Base-by-base conservation (phyloP, 768 basidiomycete species). In the Pleurotus cornucopiae region DNA sequence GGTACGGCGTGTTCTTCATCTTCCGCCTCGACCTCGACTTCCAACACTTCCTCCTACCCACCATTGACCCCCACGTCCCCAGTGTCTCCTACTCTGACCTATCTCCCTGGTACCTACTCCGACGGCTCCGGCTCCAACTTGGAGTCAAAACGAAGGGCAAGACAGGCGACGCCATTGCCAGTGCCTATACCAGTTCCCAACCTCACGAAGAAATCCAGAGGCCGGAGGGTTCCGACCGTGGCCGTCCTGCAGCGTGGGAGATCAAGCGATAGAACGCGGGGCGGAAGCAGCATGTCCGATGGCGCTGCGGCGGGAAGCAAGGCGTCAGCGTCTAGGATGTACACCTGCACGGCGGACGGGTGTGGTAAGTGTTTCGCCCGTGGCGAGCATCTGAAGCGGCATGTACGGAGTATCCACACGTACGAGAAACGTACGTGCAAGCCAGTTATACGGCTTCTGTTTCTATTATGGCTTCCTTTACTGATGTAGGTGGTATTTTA, bases 321-420 rank as follows among this genome's bases (percentile, higher is more conserved):
- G 65, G 66, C 48, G 70, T 63, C 65, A 66, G 69, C 62, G 71
- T 66, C 66, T 64, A 76, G 84, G 58, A 76, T 82, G 62, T 91
- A 91, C 67, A 74, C 82, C 47, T 94, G 92, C 74, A 80, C 81
- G 57, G 91, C 94, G 23, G 79, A 81, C 13, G 91, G 85, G 4
- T 95, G 94, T 68, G 88, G 87, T 43, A 94, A 94, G 72, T 89
- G 86, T 63, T 95, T 96, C 70, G 85, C 87, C 37, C 79, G 94
- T 26, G 88, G 88, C 18, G 94, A 96, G 70, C 94, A 96, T 68
- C 72, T 96, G 60, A 94, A 94, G 77, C 76, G 94, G 60, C 93
- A 95, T 68, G 81, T 94, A 40, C 73, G 91, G 62, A 88, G 87
- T 64, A 92, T 95, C 54, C 93, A 95, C 71, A 94, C 93, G 20